Evolutionary conservation across 202 grass and related monocot species (phyloP), one percentile per base, ranked within the genome.

Genomic region (Saccharum hybrid): DNA sequence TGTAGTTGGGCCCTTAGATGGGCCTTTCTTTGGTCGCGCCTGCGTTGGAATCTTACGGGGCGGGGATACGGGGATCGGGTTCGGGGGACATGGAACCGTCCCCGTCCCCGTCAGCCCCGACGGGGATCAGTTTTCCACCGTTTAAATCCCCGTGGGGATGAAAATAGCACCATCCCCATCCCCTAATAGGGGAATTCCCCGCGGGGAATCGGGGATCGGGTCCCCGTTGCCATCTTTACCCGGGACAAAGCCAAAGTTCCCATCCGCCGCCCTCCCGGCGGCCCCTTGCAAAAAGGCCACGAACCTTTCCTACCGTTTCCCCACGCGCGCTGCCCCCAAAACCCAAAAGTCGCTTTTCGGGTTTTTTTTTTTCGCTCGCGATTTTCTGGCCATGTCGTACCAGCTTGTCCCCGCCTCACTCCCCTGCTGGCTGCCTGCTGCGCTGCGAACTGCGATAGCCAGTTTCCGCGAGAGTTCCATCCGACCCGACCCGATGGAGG

Each of bases 301-400:
- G 1, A 10, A 45, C 34, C 60, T 82, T 87, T 46, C 51, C 57
- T 85, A 78, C 26, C 54, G 71, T 72, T 82, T 73, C 72, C 72
- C 87, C 82, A 85, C 70, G 66, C 71, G 61, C 80, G 12, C 4
- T 61, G 60, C 48, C 0, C 51, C 66, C 19, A 10, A 77, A 36
- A 13, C 76, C 78, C 71, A 78, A 86, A 86, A 78, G 78, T 73
- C 78, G 78, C 72, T 82, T 86, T 82, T 82, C 66, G 79, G 72
- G 80, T 12, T 84, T 33, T 79, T 48, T 21, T 51, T 33, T 31
- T 33, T 1, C 1, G 14, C 12, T 16, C 8, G 9, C 56, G 52
- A 19, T 46, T 72, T 48, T 22, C 65, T 43, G 54, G 45, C 83
- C 67, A 68, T 82, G 88, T 72, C 81, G 74, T 66, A 61, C 67